A percentile compares a stretch with the other conserved stretches of the same genome.
Conservation (phyloP, 441 rosid genomes). For the Erysimum pusillum region DNA sequence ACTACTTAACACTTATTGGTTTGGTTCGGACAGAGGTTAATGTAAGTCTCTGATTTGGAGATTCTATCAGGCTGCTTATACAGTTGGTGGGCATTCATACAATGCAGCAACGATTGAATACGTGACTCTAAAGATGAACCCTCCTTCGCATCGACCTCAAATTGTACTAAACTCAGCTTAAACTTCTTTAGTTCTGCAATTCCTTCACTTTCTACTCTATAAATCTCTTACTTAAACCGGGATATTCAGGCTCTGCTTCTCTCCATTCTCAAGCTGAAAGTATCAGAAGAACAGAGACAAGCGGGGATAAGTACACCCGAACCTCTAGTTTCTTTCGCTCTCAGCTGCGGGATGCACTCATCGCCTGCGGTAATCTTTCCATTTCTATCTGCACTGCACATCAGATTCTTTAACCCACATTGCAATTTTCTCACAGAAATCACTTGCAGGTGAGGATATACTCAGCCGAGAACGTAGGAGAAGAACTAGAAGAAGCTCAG, state of each 20-base stretch:
- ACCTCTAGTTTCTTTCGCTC: conserved; percentile 80
- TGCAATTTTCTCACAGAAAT: conserved; percentile 20
- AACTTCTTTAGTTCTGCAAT: conserved; percentile 12
- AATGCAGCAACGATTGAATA: conserved; percentile 82
- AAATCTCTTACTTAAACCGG: conserved; percentile 24
- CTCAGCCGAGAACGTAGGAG: conserved; percentile 69
- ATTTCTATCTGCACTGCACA: conserved; percentile 1
- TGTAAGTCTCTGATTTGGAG: conserved; percentile 20
- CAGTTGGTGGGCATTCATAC: conserved; percentile 90
- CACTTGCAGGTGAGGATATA: conserved; percentile 73
- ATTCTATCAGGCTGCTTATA: conserved; percentile 80
- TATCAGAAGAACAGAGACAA: conserved; percentile 73
- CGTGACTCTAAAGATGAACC: conserved; percentile 80
- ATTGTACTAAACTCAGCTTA: conserved; percentile 54
- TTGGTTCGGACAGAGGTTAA: conserved; percentile 32
- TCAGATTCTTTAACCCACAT: background rate
- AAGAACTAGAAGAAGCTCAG: conserved; percentile 88
- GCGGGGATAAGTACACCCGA: conserved; percentile 64
- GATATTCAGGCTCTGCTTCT: conserved; percentile 81
- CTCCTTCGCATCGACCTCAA: conserved; percentile 88
- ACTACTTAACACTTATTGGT: conserved; percentile 7
- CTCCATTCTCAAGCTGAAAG: conserved; percentile 76
- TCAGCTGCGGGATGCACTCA: conserved; percentile 89
- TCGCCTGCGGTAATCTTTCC: conserved; percentile 75
- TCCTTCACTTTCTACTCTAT: conserved; percentile 29